Percentiles rank a stretch among this genome's conserved stretches.
These are phyloP conservation scores for Teratosphaeria nubilosa DNA, from an alignment of 2,329 filamentous ascomycete genomes.

Conservation along the genomic window DNA sequence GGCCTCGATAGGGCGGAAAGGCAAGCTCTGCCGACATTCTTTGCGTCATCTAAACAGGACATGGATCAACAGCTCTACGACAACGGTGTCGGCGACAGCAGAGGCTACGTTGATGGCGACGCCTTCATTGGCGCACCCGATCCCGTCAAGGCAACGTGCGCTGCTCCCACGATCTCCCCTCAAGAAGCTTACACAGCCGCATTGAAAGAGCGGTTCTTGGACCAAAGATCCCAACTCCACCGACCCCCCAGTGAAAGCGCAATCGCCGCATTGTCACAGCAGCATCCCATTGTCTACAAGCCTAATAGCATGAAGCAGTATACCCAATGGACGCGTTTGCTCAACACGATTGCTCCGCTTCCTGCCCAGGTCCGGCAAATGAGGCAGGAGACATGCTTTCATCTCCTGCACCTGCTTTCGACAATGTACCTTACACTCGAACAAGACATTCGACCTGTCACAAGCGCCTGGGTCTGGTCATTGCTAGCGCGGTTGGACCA, in stretches of 20 bases:
- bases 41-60: constrained; percentile 17
- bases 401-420: constrained; percentile 52
- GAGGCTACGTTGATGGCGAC: constrained; percentile 66
- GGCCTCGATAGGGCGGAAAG: constrained; percentile 13
- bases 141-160: constrained; percentile 7
- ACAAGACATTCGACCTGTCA: constrained; percentile 51
- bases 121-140: constrained; percentile 59
- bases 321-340: constrained; percentile 44
- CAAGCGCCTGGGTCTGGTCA: constrained; percentile 79
- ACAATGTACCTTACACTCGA: constrained; percentile 52
- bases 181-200: constrained; percentile 58
- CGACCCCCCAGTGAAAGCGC: constrained; percentile 43
- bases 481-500: constrained; percentile 61
- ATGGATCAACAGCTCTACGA: constrained; percentile 38
- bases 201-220: constrained; percentile 54
- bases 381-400: constrained; percentile 55
- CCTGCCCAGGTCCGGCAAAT: constrained; percentile 43
- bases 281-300: constrained; percentile 43
- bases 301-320: constrained; percentile 41
- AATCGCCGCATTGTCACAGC: constrained; percentile 43
- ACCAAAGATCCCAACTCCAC: constrained; percentile 54
- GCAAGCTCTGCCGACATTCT: constrained; percentile 16
- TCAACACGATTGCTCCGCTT: constrained; percentile 34
- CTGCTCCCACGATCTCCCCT: constrained; percentile 27
- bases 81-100: constrained; percentile 41